Percentiles rank a stretch among this genome's conserved stretches.
phyloP scores from a whole-genome alignment of 176 grass and related monocot species.

The Calamus simplicifolius region DNA sequence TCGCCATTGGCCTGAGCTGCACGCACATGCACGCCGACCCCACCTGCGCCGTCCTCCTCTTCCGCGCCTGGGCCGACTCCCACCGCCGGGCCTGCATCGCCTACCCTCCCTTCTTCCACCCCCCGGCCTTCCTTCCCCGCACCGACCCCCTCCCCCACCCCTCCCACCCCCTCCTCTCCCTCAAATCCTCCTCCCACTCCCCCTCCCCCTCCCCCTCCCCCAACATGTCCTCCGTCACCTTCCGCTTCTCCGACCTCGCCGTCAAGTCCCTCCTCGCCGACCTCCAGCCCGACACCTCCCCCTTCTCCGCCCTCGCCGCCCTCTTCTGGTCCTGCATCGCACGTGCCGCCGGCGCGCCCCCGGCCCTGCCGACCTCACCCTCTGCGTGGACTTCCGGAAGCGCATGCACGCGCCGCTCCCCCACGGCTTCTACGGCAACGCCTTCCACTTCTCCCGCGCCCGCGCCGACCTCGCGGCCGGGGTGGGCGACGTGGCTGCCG shows the following conservation, averaged over 20 bases:
- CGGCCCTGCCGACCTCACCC: conserved; percentile 33
- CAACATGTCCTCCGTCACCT: conserved; percentile 59
- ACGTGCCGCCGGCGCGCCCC: not conserved
- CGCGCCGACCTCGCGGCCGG: conserved; percentile 45
- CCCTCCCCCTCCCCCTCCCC: not conserved
- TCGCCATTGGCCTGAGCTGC: conserved; percentile 64
- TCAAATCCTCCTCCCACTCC: conserved; percentile 21
- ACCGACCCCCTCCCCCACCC: not conserved
- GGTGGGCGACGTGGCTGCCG: conserved; percentile 16
- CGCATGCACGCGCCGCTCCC: conserved; percentile 71
- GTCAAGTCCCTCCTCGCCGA: conserved; percentile 27
- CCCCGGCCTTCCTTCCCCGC: conserved; percentile 25
- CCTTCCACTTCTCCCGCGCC: conserved; percentile 40
- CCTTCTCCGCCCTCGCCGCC: conserved; percentile 52
- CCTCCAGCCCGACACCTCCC: conserved; percentile 28
- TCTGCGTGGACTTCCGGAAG: conserved; percentile 64
- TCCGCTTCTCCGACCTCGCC: conserved; percentile 44
- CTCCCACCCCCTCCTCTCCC: conserved; percentile 26
- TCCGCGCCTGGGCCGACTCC: conserved; percentile 57
- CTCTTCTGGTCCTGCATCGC: conserved; percentile 66
- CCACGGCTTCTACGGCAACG: conserved; percentile 58
- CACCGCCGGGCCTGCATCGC: conserved; percentile 44
- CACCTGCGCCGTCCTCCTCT: conserved; percentile 43
- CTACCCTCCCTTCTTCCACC: conserved; percentile 60
- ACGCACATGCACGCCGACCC: conserved; percentile 73